These are phyloP conservation scores for Cutaneotrichosporon cutaneum DNA, from an alignment of 1,284 basidiomycete species.

Conservation along the genomic window DNA sequence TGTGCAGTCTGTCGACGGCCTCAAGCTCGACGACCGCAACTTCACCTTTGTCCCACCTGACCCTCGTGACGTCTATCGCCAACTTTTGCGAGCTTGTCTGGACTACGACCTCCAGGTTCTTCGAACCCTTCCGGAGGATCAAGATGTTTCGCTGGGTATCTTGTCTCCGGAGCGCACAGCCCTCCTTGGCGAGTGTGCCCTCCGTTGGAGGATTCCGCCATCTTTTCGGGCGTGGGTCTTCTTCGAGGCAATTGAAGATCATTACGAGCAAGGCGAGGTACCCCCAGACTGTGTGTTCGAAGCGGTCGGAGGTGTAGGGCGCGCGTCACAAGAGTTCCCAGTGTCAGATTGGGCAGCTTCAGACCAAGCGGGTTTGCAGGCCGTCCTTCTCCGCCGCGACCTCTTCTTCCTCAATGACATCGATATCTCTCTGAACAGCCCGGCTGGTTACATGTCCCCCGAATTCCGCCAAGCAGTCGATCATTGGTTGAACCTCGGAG, in stretches of 20 bases:
- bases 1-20: conserved; percentile 58
- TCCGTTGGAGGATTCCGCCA: conserved; percentile 83
- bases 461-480: conserved; percentile 69
- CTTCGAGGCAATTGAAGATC: conserved; percentile 78
- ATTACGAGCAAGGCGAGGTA: conserved; percentile 86
- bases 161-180: conserved; percentile 78
- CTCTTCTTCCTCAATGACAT: conserved; percentile 35
- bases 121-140: conserved; percentile 85
- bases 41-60: conserved; percentile 81
- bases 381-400: conserved; percentile 29
- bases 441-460: conserved; percentile 56
- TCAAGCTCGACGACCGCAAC: conserved; percentile 27
- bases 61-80: conserved; percentile 78
- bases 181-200: conserved; percentile 80
- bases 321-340: conserved; percentile 67
- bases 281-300: conserved; percentile 93
- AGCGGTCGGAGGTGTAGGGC: conserved; percentile 71
- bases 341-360: conserved; percentile 73
- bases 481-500: conserved; percentile 65
- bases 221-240: conserved; percentile 77
- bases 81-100: conserved; percentile 80
- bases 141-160: conserved; percentile 93
- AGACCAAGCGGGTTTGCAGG: conserved; percentile 56
- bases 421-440: conserved; percentile 25
- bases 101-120: conserved; percentile 84